Evolutionary conservation across 768 basidiomycete genomes (phyloP), one percentile per base, ranked within the genome.

Genomic region (Leccinum broughii): DNA sequence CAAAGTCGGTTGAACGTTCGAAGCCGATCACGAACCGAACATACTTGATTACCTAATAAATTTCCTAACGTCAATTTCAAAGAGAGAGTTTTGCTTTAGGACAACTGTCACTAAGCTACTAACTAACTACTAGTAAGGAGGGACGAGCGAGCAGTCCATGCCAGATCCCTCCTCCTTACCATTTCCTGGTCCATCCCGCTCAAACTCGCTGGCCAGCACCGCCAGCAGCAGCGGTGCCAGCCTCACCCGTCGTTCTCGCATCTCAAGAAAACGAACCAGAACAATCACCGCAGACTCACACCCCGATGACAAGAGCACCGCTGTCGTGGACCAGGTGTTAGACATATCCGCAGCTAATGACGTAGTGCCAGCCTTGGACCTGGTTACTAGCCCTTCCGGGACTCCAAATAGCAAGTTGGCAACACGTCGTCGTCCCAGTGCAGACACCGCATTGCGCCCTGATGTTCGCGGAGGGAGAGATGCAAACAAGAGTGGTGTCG

Each of bases 261-360:
- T 82, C 61, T 81, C 79, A 49, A 77, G 83, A 67, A 76, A 81
- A 62, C 83, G 85, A 72, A 84, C 83, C 55, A 78, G 71, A 68
- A 84, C 85, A 24, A 73, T 82, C 57, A 82, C 80, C 69, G 74
- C 51, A 58, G 62, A 56, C 64, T 72, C 62, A 61, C 60, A 51
- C 60, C 56, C 48, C 60, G 73, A 76, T 56, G 67, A 66, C 24
- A 41, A 53, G 37, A 15, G 22, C 24, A 24, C 56, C 6, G 63
- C 55, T 9, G 62, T 60, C 46, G 62, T 49, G 22, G 68, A 70
- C 39, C 58, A 62, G 46, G 69, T 74, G 11, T 22, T 74, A 30
- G 73, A 74, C 57, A 74, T 74, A 59, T 74, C 70, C 51, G 57
- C 60, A 8, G 64, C 69, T 2, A 63, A 75, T 51, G 71, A 37